phyloP scores from a whole-genome alignment of 2,329 filamentous ascomycete genomes.

The Podosphaera aphanis region DNA sequence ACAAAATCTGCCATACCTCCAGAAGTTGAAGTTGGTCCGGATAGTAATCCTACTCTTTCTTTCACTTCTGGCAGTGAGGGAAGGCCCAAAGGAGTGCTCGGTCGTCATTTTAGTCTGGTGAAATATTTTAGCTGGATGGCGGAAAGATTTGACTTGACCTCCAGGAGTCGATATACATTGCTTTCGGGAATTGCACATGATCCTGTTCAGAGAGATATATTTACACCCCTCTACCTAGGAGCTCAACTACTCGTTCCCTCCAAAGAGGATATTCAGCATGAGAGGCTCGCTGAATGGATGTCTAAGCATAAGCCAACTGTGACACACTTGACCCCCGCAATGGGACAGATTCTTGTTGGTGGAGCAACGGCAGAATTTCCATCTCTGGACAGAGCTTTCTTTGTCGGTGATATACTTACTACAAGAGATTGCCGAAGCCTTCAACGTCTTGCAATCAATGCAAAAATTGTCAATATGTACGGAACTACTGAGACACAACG shows the following conservation, averaged over 20 bases:
- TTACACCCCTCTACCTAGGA: slow-evolving; percentile 73
- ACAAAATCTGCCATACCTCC: slow-evolving; percentile 32
- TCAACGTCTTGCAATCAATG: slow-evolving; percentile 53
- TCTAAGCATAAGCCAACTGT: slow-evolving; percentile 48
- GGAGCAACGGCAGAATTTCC: slow-evolving; percentile 59
- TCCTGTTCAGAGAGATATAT: slow-evolving; percentile 51
- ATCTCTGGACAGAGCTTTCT: slow-evolving; percentile 57
- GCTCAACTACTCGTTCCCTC: slow-evolving; percentile 58
- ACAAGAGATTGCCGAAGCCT: slow-evolving; percentile 58
- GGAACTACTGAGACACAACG: slow-evolving; percentile 71
- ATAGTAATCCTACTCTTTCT: slow-evolving; percentile 52
- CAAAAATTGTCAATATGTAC: slow-evolving; percentile 64
- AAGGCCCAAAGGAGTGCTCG: slow-evolving; percentile 64
- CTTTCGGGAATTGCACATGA: slow-evolving; percentile 68
- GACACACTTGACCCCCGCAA: slow-evolving; percentile 80
- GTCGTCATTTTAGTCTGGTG: slow-evolving; percentile 65
- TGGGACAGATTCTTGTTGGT: slow-evolving; percentile 87
- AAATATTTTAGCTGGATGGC: slow-evolving; percentile 92
- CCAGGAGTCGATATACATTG: slow-evolving; percentile 57
- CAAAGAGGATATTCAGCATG: slow-evolving; percentile 65
- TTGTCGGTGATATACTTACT: slow-evolving; percentile 75
- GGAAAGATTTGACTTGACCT: slow-evolving; percentile 49
- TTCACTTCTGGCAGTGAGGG: slow-evolving; percentile 60
- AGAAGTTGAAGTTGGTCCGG: slow-evolving; percentile 61
- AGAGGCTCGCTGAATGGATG: slow-evolving; percentile 78